These are phyloP conservation scores for Metschnikowia noctiluminum DNA, from an alignment of 805 yeast genomes.

Conservation along the genomic window DNA sequence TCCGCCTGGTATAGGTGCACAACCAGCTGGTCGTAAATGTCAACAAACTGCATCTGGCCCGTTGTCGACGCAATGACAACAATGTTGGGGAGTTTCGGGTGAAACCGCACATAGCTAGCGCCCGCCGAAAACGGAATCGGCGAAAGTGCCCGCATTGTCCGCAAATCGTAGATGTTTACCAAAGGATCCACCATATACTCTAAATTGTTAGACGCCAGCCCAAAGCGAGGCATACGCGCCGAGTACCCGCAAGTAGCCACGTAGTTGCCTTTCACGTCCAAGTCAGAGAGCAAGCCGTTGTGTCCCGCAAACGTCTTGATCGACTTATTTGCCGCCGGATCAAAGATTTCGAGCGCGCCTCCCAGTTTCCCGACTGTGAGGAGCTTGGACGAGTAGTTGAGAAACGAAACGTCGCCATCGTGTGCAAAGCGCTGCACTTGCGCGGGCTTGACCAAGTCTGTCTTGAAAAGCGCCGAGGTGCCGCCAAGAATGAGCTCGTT, in stretches of 20 bases:
- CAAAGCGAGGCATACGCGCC: conserved; percentile 52
- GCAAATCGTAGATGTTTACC: conserved; percentile 76
- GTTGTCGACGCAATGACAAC: conserved; percentile 67
- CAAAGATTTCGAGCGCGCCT: conserved; percentile 64
- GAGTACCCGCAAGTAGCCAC: conserved; percentile 82
- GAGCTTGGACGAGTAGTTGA: conserved; percentile 46
- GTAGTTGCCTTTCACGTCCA: conserved; percentile 62
- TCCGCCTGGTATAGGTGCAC: conserved; percentile 67
- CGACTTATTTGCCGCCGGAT: conserved; percentile 46
- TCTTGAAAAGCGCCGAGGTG: conserved; percentile 24
- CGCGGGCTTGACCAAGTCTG: conserved; percentile 33
- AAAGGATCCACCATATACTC: conserved; percentile 62
- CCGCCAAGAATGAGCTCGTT: conserved; percentile 32
- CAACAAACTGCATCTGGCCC: conserved; percentile 86
- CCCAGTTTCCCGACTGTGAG: conserved; percentile 55
- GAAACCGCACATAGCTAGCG: conserved; percentile 77
- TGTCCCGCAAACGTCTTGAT: conserved; percentile 58
- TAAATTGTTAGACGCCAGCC: conserved; percentile 7
- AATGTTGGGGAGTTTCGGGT: conserved; percentile 80
- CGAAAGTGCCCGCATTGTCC: conserved; percentile 64
- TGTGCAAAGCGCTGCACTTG: conserved; percentile 32
- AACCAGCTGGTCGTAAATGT: conserved; percentile 72
- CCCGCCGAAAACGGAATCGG: conserved; percentile 91
- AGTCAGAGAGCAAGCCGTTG: conserved; percentile 57
- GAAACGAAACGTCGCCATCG: conserved; percentile 41